These are phyloP conservation scores for Avena sativa DNA, from an alignment of 176 grass and related monocot genomes.

Conservation along the genomic window DNA sequence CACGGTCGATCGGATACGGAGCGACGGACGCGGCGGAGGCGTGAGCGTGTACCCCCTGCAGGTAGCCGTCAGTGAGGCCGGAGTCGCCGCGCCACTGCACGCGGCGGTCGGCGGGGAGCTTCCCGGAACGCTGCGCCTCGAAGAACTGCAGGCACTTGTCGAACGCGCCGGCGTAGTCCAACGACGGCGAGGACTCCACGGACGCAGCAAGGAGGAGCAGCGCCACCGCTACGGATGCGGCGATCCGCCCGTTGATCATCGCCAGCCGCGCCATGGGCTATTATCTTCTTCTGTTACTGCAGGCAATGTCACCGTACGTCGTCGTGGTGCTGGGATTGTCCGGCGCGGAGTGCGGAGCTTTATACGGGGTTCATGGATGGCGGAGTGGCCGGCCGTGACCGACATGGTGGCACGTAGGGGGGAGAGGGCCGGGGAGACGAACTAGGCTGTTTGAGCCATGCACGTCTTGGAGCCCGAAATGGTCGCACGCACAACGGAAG, in stretches of 20 bases:
- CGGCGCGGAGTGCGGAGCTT: slow-evolving; percentile 31
- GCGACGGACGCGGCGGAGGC: too few relatives aligned
- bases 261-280: slow-evolving; percentile 58
- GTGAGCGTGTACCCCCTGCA: slow-evolving; percentile 49
- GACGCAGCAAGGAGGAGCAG: slow-evolving; percentile 44
- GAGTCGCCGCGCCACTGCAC: slow-evolving; percentile 92
- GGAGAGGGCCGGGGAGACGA: not conserved
- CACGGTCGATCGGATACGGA: not conserved
- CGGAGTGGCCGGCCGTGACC: slow-evolving; percentile 38
- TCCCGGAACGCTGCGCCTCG: slow-evolving; percentile 88
- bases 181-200: not conserved
- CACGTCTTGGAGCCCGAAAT: slow-evolving; percentile 50
- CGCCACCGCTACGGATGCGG: not conserved
- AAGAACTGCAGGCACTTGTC: slow-evolving; percentile 88
- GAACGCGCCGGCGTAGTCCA: slow-evolving; percentile 77
- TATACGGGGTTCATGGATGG: slow-evolving; percentile 40
- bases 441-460: slow-evolving; percentile 50
- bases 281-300: not conserved
- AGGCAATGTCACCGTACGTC: not conserved
- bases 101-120: slow-evolving; percentile 67
- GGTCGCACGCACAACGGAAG: not conserved
- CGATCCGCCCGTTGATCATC: not conserved
- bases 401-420: slow-evolving; percentile 51
- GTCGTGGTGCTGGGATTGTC: slow-evolving; percentile 12
- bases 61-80: slow-evolving; percentile 71